A percentile compares a stretch with the other conserved stretches of the same genome.
Evolutionary conservation across 208 protist species (phyloP).

Genomic region (Acanthamoeba sp.): DNA sequence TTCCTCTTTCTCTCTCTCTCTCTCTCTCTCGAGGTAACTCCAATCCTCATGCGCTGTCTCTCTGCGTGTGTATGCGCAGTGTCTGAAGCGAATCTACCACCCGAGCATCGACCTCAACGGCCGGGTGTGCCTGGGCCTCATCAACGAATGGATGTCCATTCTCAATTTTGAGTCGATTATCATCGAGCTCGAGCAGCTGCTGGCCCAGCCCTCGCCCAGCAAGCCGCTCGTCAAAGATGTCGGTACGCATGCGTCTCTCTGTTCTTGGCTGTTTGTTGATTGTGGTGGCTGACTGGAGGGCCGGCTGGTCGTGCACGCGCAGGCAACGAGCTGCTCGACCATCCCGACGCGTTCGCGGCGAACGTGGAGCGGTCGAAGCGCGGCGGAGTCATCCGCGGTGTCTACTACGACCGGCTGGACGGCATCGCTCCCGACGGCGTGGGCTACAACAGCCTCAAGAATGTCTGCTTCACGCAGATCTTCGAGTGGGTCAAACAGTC

Average conservation of each 20-base stretch:
- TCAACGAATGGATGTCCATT: constrained; percentile 56
- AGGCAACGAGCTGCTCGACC: constrained; percentile 46
- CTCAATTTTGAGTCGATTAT: constrained; percentile 68
- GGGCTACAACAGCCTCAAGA: constrained; percentile 59
- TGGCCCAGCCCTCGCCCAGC: constrained; percentile 37
- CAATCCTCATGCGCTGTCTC: neutral
- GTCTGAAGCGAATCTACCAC: constrained; percentile 52
- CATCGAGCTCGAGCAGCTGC: constrained; percentile 61
- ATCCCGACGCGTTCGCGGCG: neutral
- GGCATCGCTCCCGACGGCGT: neutral
- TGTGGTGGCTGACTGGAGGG: too few species aligned
- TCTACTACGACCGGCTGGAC: constrained; percentile 52
- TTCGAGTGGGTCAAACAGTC: constrained; percentile 66
- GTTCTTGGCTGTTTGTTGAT: too few species aligned
- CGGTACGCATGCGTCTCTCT: neutral
- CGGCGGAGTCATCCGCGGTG: constrained; percentile 13
- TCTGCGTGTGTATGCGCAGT: constrained; percentile 6
- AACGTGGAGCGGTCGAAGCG: constrained; percentile 64
- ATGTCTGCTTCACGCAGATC: constrained; percentile 62
- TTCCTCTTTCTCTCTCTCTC: neutral
- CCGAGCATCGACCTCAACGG: constrained; percentile 55
- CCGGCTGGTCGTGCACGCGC: too few species aligned
- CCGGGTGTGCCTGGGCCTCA: constrained; percentile 52
- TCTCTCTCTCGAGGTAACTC: neutral
- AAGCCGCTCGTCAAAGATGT: constrained; percentile 66